Evolutionary conservation across 495 filamentous ascomycete species (phyloP).

Genomic region (Copromyces sp.): DNA sequence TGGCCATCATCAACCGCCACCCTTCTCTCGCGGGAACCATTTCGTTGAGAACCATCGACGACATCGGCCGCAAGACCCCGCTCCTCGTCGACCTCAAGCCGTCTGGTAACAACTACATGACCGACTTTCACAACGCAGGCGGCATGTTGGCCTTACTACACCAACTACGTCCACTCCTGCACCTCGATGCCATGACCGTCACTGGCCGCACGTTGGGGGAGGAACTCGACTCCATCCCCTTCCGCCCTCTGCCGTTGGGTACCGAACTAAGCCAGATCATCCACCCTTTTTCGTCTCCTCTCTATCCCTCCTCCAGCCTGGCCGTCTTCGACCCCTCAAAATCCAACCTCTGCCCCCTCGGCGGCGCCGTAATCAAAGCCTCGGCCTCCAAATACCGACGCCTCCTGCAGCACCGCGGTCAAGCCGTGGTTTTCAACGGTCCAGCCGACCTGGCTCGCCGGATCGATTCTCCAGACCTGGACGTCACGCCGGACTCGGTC

Average conservation of each 20-base stretch:
- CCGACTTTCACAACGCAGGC: conserved; percentile 58
- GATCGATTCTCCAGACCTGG: conserved; percentile 46
- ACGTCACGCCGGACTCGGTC: conserved; percentile 43
- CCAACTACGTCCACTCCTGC: conserved; percentile 45
- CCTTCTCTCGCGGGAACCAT: conserved; percentile 44
- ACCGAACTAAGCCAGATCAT: conserved; percentile 29
- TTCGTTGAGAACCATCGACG: conserved; percentile 47
- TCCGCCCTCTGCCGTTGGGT: conserved; percentile 28
- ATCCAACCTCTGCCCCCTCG: conserved; percentile 35
- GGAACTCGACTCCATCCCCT: conserved; percentile 37
- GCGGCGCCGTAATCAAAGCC: conserved; percentile 53
- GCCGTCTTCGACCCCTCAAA: conserved; percentile 37
- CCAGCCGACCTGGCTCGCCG: conserved; percentile 45
- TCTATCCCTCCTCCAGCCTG: conserved; percentile 46
- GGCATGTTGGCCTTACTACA: conserved; percentile 52
- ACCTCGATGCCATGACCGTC: conserved; percentile 47
- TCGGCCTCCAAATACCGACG: conserved; percentile 46
- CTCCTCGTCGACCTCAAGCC: conserved; percentile 59
- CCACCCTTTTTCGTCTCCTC: conserved; percentile 39
- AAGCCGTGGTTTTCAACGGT: conserved; percentile 49
- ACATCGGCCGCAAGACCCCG: conserved; percentile 48
- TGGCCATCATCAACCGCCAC: conserved; percentile 55
- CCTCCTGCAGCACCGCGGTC: conserved; percentile 43
- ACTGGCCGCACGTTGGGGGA: conserved; percentile 50
- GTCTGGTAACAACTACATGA: conserved; percentile 61